Evolutionary conservation across 208 protist genomes (phyloP), one percentile per base, ranked within the genome.

Genomic region (Leishmania aethiopica): DNA sequence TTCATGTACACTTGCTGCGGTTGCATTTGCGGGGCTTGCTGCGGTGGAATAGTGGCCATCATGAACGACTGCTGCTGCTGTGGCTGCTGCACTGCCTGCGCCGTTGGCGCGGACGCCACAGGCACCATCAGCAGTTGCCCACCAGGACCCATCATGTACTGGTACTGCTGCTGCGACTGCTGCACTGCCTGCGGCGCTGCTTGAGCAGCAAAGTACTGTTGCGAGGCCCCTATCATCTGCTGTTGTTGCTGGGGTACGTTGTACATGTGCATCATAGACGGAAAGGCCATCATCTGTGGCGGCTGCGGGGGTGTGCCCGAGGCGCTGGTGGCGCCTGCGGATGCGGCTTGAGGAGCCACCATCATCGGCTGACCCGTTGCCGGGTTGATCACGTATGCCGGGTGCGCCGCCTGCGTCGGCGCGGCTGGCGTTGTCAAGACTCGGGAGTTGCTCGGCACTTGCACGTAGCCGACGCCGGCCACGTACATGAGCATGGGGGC

Each of bases 111-210:
- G 1, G 78, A 32, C 74, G 78, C 70, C 51, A 91, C 77, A 2
- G 88, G 85, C 75, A 87, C 67, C 70, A 88, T 69, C 71, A 91
- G 49, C 60, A 89, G 60, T 66, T 91, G 88, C 1, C 88, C 88
- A 22, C 75, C 78, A 1, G 88, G 81, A 3, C 82, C 80, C 72
- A 89, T 79, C 77, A 88, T 76, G 79, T 89, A 91, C 37, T 88
- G 87, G 45, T 76, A 84, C 53, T 84, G 80, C 72, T 88, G 86
- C n/a, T 76, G 86, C 60, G 81, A 79, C 51, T 83, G 78, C 8
- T 81, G 84, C 25, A 77, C 51, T n/a, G 81, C 66, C n/a, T 53
- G 49, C 19, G 66, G 78, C 51, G 25, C 47, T 13, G 64, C 83
- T 64, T 88, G 85, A 64, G 80, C 70, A 62, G 86, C 77, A 66